A percentile compares a stretch with the other conserved stretches of the same genome.
phyloP scores from a whole-genome alignment of 305 asterid genomes.

The Fraxinus sp. region DNA sequence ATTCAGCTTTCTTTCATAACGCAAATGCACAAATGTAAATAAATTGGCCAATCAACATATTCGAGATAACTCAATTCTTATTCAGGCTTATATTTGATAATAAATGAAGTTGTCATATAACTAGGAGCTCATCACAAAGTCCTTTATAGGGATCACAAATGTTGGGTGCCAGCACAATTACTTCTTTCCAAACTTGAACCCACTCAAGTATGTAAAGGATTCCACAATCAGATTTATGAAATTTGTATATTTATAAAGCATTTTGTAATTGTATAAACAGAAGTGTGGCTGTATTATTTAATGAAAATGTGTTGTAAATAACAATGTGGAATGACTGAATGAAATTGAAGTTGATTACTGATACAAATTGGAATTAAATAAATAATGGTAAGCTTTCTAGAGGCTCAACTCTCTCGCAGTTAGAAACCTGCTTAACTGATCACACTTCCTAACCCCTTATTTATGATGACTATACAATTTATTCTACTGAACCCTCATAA shows the following conservation, averaged over 20 bases:
- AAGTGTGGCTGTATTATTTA: neutral
- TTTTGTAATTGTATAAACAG: neutral
- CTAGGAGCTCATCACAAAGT: neutral
- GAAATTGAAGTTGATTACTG: neutral
- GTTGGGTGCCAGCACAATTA: neutral
- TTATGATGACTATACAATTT: neutral
- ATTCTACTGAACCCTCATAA: neutral
- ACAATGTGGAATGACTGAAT: neutral
- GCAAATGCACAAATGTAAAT: conserved; percentile 1
- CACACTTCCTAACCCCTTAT: neutral
- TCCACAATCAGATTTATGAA: neutral
- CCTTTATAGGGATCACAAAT: neutral
- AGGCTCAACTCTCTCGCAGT: neutral
- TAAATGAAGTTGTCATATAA: neutral
- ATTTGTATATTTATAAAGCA: neutral
- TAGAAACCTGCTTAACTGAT: neutral
- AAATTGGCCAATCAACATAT: conserved; percentile 14
- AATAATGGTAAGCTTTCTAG: neutral
- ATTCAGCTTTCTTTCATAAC: neutral
- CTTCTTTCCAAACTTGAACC: neutral
- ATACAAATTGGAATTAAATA: neutral
- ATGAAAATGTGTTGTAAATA: neutral
- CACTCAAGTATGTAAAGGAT: neutral
- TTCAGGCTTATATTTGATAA: neutral
- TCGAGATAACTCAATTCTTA: neutral